A percentile compares a stretch with the other conserved stretches of the same genome.
These are phyloP conservation scores for Diaporthe sp. DNA, from an alignment of 2,329 filamentous ascomycete genomes.

Conservation along the genomic window DNA sequence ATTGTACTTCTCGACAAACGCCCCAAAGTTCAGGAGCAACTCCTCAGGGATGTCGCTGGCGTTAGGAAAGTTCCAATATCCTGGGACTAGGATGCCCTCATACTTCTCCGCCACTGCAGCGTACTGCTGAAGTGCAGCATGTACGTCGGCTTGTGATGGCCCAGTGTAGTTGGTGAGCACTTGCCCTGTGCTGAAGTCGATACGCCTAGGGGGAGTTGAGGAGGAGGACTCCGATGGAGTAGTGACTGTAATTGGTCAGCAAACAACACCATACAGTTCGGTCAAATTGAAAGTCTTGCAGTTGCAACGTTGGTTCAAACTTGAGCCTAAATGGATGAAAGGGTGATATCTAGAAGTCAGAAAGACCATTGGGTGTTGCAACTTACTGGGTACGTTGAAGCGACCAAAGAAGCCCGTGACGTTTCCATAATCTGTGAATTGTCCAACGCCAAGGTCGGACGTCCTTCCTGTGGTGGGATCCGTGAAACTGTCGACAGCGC, in stretches of 20 bases:
- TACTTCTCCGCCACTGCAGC: slow-evolving; percentile 10
- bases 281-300: no score
- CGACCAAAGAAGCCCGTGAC: slow-evolving; percentile 12
- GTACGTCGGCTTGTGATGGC: background rate
- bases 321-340: no score
- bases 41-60: slow-evolving; percentile 56
- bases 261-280: no score
- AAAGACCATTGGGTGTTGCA: no score
- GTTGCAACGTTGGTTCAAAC: no score
- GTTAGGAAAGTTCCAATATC: slow-evolving; percentile 53
- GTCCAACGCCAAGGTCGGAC: slow-evolving; percentile 8
- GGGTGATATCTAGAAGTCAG: no score
- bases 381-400: slow-evolving; percentile 22
- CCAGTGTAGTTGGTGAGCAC: background rate
- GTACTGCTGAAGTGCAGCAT: slow-evolving; percentile 11
- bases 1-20: slow-evolving; percentile 60
- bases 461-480: background rate
- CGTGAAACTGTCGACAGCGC: slow-evolving; percentile 23
- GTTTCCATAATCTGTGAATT: slow-evolving; percentile 23
- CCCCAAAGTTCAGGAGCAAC: slow-evolving; percentile 56
- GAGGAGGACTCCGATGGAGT: background rate
- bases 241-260: background rate
- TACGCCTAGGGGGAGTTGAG: background rate
- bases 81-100: slow-evolving; percentile 43
- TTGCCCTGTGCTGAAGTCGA: slow-evolving; percentile 24